These are phyloP conservation scores for Terfezia boudieri DNA, from an alignment of 495 filamentous ascomycete species.

Conservation along the genomic window DNA sequence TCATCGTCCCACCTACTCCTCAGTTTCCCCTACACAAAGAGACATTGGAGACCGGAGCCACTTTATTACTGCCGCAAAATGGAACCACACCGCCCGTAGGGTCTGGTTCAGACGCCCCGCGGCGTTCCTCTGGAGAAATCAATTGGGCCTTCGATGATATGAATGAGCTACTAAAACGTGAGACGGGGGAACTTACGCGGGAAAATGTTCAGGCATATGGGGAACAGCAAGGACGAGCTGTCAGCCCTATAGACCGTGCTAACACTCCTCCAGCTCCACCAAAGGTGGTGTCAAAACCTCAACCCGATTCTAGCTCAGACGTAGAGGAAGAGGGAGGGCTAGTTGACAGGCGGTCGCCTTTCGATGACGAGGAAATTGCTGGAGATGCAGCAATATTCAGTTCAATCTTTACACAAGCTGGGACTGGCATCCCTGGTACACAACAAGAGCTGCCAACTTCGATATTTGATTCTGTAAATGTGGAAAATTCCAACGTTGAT, in stretches of 20 bases:
- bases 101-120: slow-evolving; percentile 30
- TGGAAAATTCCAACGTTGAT: neutral
- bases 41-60: neutral
- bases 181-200: slow-evolving; percentile 21
- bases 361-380: neutral
- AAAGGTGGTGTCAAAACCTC: neutral
- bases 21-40: neutral
- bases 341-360: slow-evolving; percentile 17
- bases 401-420: neutral
- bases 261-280: neutral
- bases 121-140: slow-evolving; percentile 24
- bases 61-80: slow-evolving; percentile 6
- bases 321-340: slow-evolving; percentile 17
- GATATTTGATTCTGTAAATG: neutral
- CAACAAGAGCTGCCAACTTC: neutral
- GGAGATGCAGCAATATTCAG: neutral
- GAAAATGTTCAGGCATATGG: neutral
- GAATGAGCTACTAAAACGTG: slow-evolving; percentile 27
- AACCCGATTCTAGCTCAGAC: slow-evolving; percentile 1
- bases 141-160: slow-evolving; percentile 35
- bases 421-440: neutral
- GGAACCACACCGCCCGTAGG: slow-evolving; percentile 25
- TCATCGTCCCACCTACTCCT: neutral
- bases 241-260: slow-evolving; percentile 6
- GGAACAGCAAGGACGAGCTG: slow-evolving; percentile 15